Conservation (phyloP, 345 rosid genomes). For the Arabis alpina region DNA sequence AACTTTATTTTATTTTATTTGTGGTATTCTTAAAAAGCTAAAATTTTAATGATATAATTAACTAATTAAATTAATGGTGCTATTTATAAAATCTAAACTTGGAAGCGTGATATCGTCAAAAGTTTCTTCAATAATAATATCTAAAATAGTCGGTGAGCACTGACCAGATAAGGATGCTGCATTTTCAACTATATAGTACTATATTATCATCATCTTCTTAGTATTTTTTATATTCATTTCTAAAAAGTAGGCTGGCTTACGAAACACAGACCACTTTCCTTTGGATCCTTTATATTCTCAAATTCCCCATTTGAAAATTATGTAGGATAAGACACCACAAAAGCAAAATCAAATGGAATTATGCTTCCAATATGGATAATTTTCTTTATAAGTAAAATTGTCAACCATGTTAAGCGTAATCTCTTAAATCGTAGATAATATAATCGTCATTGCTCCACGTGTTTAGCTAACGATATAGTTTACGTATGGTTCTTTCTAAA, state of each 20-base stretch:
- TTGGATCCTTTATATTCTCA: not conserved
- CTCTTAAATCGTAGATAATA: constrained; percentile 3
- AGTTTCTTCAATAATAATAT: not conserved
- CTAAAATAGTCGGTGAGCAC: constrained; percentile 2
- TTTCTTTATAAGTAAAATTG: constrained; percentile 17
- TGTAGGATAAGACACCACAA: constrained; percentile 28
- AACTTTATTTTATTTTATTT: no score
- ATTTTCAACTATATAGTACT: constrained; percentile 17
- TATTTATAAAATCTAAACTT: no score
- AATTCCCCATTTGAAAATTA: not conserved
- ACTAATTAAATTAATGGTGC: no score
- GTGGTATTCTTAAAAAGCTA: no score
- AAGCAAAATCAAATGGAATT: constrained; percentile 24
- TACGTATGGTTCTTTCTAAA: constrained; percentile 19
- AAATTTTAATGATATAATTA: no score
- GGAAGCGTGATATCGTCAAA: no score
- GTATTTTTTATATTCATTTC: constrained; percentile 14
- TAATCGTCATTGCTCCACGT: constrained; percentile 20
- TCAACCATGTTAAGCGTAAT: constrained; percentile 33
- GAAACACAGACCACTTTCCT: constrained; percentile 1
- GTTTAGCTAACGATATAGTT: constrained; percentile 9
- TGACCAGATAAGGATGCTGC: constrained; percentile 36
- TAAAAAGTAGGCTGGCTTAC: constrained; percentile 4
- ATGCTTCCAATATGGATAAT: constrained; percentile 14
- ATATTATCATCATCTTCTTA: not conserved